Evolutionary conservation across 306 rosid species (phyloP), one percentile per base, ranked within the genome.

Genomic region (Acacia crassicarpa): DNA sequence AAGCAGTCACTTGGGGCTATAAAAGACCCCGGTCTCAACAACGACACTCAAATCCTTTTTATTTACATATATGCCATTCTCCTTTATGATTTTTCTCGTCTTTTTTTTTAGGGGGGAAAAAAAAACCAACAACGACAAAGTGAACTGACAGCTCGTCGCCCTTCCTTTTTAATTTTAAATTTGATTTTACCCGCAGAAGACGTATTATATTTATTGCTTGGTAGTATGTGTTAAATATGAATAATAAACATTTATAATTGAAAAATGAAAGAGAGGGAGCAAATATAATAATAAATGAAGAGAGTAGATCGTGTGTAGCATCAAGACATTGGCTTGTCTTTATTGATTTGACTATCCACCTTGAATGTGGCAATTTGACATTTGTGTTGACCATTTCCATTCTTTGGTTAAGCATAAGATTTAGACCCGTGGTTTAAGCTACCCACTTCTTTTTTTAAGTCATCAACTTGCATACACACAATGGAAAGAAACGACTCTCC

Each of bases 51-150:
- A 51, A 2, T 75, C 0, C 44, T 8, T 0, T 7, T 44, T 90
- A 83, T 85, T 91, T 84, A 88, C 97, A 22, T 4, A 3, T 3
- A 16, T 78, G 80, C 92, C 86, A 58, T 83, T 56, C 2, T 3
- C 7, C 65, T 58, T 9, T 9, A 22, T 9, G 2, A 22, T 22
- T 58, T 9, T n/a, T n/a, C 27, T 82, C 22, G 0, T 13, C 1
- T 22, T 7, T 44, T 25, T 58, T 22, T 9, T 27, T 27, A 27
- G 1, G 27, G 27, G 27, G 27, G 27, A 22, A 10, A 56, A 9
- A n/a, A 19, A 8, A 16, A 51, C 5, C 23, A 1, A 17, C 49
- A 45, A 45, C 16, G 2, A 13, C 12, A 15, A 56, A 20, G 0
- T 22, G 13, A 17, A 8, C 63, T 6, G 58, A 12, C 75, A n/a